Conservation (phyloP, 2,329 filamentous ascomycete species). For the Davidsoniella neocaledoniae region DNA sequence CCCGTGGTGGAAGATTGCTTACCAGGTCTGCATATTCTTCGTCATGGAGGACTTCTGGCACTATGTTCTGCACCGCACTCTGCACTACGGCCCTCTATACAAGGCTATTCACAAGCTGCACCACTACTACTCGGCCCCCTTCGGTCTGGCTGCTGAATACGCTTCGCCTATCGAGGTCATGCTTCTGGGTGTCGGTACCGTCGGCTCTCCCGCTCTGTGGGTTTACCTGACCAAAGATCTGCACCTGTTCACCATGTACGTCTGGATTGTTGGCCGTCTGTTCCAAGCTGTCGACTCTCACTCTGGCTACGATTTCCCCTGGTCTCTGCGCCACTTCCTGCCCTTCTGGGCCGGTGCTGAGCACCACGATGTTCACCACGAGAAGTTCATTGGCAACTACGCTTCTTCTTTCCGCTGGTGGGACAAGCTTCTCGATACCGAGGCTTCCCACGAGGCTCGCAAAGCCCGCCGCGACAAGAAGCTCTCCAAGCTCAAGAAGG, state of each 20-base stretch:
- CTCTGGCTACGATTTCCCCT: conserved; percentile 96
- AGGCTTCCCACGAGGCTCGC: conserved; percentile 73
- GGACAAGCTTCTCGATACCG: conserved; percentile 88
- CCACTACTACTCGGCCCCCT: conserved; percentile 95
- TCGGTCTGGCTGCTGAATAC: conserved; percentile 92
- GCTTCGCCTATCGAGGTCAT: conserved; percentile 95
- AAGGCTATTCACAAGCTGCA: conserved; percentile 97
- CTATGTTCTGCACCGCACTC: conserved; percentile 84
- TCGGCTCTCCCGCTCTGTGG: conserved; percentile 70
- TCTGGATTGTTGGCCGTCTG: conserved; percentile 82
- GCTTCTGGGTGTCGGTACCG: conserved; percentile 75
- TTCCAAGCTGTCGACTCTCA: conserved; percentile 98
- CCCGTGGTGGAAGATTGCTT: conserved; percentile 64
- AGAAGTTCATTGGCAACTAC: conserved; percentile 98
- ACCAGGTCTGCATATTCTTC: conserved; percentile 89
- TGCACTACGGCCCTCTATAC: conserved; percentile 93
- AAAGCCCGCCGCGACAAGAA: conserved; percentile 71
- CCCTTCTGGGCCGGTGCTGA: conserved; percentile 97
- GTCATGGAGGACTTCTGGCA: conserved; percentile 95
- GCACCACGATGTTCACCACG: conserved; percentile 94
- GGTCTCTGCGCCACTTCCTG: conserved; percentile 86
- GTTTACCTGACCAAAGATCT: conserved; percentile 69
- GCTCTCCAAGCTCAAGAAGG: conserved; percentile 53
- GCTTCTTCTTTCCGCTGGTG: conserved; percentile 97
- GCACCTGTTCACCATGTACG: conserved; percentile 94